Evolutionary conservation across 192 early-diverging fungal genomes (phyloP), one percentile per base, ranked within the genome.

Genomic region (Rhizophagus clarus): DNA sequence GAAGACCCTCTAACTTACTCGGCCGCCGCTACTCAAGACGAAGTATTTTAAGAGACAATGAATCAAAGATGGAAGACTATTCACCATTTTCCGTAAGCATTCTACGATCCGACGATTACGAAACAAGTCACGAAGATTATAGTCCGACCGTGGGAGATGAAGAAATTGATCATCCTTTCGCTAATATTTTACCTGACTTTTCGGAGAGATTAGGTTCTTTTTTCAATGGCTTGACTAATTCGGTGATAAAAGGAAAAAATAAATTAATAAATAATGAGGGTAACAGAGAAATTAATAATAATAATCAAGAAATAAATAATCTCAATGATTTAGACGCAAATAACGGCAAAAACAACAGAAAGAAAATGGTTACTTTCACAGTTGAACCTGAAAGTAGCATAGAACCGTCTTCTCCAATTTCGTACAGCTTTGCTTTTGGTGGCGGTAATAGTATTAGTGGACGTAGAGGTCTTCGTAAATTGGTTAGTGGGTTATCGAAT

Each of bases 161-260:
- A n/a, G 76, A 77, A 77, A 68, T 77, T 51, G 76, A 67, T 42
- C 40, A 77, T 77, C 76, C 76, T 24, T 77, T 77, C 22, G 51
- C 22, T 6, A 51, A 77, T 29, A 77, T 77, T 68, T n/a, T 77
- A 68, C 76, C 76, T 11, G 40, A 66, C 34, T 49, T 77, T 45
- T 77, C 76, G n/a, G 76, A 49, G 26, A 64, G 34, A 12, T 37
- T 77, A 9, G 76, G 63, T 49, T n/a, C n/a, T 29, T 31, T 77
- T 66, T 67, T 77, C 40, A 56, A 32, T 11, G 56, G 47, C 1
- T 4, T 75, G n/a, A 47, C 71, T 29, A 71, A 71, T 56, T 22
- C 49, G 49, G 22, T 56, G 17, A 56, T 56, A 56, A 56, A 56
- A 56, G 49, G 49, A 51, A 51, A 51, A 51, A 51, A 51, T 51